Evolutionary conservation across 2,329 filamentous ascomycete genomes (phyloP).

Genomic region (Alternaria dauci): DNA sequence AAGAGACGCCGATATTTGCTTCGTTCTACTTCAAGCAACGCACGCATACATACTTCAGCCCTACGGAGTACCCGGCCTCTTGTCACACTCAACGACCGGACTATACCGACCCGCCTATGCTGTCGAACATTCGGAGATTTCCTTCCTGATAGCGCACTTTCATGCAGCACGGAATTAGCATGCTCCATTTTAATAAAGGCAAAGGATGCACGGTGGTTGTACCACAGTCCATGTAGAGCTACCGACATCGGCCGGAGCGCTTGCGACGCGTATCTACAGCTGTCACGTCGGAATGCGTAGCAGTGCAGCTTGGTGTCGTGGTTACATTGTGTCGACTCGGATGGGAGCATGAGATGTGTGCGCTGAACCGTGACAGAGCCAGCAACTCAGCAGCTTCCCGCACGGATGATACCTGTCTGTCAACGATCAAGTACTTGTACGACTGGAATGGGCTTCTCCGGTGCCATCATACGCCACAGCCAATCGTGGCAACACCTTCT

Average conservation of each 20-base stretch:
- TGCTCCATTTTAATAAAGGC: neutral
- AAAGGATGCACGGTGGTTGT: conserved; percentile 14
- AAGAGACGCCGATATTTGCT: conserved; percentile 1
- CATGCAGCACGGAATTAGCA: neutral
- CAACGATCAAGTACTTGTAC: neutral
- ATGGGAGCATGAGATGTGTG: too few relatives aligned
- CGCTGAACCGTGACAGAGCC: too few relatives aligned
- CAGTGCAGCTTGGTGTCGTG: neutral
- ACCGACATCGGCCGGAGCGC: conserved; percentile 37
- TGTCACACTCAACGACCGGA: conserved; percentile 25
- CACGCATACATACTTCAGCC: conserved; percentile 22
- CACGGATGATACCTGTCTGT: conserved; percentile 1
- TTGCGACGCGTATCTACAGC: conserved; percentile 27
- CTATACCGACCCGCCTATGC: conserved; percentile 21
- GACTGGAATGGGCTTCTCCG: neutral
- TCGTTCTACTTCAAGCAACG: conserved; percentile 7
- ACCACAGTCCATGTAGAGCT: conserved; percentile 20
- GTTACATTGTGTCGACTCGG: too few relatives aligned
- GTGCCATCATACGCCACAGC: conserved; percentile 4
- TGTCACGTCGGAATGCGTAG: conserved; percentile 25
- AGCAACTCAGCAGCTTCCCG: neutral
- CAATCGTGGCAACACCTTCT: neutral
- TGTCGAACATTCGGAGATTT: conserved; percentile 23
- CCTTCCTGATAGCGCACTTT: conserved; percentile 9
- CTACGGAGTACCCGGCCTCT: conserved; percentile 17